Conservation (phyloP, 129 eudicot genomes). For the sunflower (Helianthus annuus) region HanXRQr2.0-SUNRISE NC_035433.2:65428105-65428604, state of each 20-base stretch:
- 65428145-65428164: neutral
- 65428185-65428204: neutral
- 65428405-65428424: neutral
- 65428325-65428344: slow-evolving; percentile 7
- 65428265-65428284: slow-evolving; percentile 59
- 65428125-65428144: slow-evolving; percentile 1
- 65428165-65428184: slow-evolving; percentile 2
- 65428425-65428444: neutral
- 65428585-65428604: neutral
- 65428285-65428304: slow-evolving; percentile 50
- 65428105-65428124: neutral
- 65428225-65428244: slow-evolving; percentile 86
- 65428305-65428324: slow-evolving; percentile 14
- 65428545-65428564: neutral
- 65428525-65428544: neutral
- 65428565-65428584: neutral
- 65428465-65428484: neutral
- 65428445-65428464: slow-evolving; percentile 1
- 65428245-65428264: slow-evolving; percentile 87
- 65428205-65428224: slow-evolving; percentile 51
- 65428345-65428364: neutral
- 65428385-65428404: neutral
- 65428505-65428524: neutral
- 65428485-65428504: slow-evolving; percentile 7
- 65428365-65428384: slow-evolving; percentile 16